Evolutionary conservation across 768 basidiomycete genomes (phyloP).

Genomic region (Fibroporia radiculosa): DNA sequence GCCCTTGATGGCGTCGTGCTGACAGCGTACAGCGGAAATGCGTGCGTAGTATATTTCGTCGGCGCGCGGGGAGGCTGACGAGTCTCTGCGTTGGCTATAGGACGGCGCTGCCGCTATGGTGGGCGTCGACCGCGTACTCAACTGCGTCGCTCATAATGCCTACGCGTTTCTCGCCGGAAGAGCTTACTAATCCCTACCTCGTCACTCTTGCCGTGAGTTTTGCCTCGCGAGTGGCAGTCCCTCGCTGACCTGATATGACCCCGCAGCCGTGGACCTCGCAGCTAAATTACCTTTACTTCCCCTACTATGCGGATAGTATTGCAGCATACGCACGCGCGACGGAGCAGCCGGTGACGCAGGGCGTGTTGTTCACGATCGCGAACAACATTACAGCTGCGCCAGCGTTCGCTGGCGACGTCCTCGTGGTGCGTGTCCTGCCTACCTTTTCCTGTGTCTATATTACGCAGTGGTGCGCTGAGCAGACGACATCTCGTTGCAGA

Average conservation of each 20-base stretch:
- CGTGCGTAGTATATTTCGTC: slow-evolving; percentile 1
- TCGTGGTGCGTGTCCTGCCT: slow-evolving; percentile 5
- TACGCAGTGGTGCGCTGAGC: no score
- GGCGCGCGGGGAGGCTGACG: no score
- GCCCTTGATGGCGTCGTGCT: slow-evolving; percentile 6
- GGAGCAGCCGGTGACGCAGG: slow-evolving; percentile 12
- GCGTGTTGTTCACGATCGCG: slow-evolving; percentile 10
- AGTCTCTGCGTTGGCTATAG: no score
- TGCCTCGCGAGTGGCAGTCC: not conserved
- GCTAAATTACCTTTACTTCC: slow-evolving; percentile 13
- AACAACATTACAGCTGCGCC: slow-evolving; percentile 1
- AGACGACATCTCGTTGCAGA: not conserved
- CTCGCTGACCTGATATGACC: not conserved
- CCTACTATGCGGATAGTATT: slow-evolving; percentile 8
- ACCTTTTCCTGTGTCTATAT: no score
- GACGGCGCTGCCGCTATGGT: no score
- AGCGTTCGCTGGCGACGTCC: slow-evolving; percentile 12
- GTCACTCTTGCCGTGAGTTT: not conserved
- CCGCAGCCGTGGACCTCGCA: slow-evolving; percentile 8
- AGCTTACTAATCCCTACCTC: slow-evolving; percentile 8
- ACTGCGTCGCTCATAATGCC: slow-evolving; percentile 9
- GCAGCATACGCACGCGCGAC: slow-evolving; percentile 1
- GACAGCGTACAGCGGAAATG: slow-evolving; percentile 3
- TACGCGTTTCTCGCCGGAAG: slow-evolving; percentile 2
- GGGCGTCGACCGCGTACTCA: slow-evolving; percentile 5